These are phyloP conservation scores for Huntiella savannae DNA, from an alignment of 2,329 filamentous ascomycete species.

Conservation along the genomic window DNA sequence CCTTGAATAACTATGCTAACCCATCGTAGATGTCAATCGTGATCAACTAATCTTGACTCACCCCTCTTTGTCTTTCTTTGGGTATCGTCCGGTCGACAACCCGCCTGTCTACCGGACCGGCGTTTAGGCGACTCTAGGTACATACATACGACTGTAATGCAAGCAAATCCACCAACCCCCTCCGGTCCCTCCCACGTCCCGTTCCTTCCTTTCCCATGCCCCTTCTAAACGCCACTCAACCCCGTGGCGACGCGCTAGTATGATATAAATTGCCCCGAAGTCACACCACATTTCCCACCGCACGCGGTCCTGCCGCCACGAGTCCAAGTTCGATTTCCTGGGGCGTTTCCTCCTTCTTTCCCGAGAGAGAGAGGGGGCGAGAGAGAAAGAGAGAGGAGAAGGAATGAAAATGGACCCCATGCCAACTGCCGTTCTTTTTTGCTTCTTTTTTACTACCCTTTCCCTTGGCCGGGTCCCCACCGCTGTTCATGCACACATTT, in stretches of 20 bases:
- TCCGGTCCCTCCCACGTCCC: too few species aligned
- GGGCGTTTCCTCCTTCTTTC: conserved; percentile 5
- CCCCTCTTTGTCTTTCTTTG: neutral
- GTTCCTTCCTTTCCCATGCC: neutral
- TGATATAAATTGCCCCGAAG: too few species aligned
- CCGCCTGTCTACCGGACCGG: too few species aligned
- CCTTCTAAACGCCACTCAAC: neutral
- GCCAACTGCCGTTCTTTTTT: neutral
- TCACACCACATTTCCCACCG: neutral
- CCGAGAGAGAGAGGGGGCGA: neutral
- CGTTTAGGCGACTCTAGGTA: neutral
- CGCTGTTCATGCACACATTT: too few species aligned
- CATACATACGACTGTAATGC: neutral
- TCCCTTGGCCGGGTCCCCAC: too few species aligned
- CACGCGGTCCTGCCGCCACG: conserved; percentile 1
- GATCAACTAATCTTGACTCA: conserved; percentile 17
- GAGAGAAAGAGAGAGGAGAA: neutral
- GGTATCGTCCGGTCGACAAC: neutral
- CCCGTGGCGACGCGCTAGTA: too few species aligned
- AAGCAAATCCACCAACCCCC: neutral
- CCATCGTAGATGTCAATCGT: conserved; percentile 19
- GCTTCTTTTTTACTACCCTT: neutral
- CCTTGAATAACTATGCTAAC: neutral
- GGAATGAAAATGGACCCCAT: neutral
- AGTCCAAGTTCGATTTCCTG: conserved; percentile 8